These are phyloP conservation scores for Pyrrhoderma noxium DNA, from an alignment of 1,284 basidiomycete species.

Conservation along the genomic window DNA sequence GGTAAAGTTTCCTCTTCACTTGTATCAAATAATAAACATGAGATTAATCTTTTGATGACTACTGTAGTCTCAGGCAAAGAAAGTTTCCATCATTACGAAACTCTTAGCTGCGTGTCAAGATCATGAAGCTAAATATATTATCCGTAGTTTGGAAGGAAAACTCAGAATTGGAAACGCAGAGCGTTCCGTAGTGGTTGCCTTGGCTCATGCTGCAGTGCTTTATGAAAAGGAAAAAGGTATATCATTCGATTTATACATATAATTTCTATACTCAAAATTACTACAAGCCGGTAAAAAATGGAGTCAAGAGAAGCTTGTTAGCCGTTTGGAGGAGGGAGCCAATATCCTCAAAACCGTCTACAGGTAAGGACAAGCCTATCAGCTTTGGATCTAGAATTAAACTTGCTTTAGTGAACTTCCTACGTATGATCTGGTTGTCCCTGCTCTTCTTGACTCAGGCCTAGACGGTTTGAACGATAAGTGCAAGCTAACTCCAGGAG, in stretches of 20 bases:
- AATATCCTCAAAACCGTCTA: slow-evolving; percentile 86
- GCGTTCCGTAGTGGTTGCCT: slow-evolving; percentile 81
- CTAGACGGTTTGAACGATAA: slow-evolving; percentile 61
- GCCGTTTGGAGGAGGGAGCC: slow-evolving; percentile 74
- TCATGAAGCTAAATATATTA: slow-evolving; percentile 90
- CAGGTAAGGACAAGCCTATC: slow-evolving; percentile 45
- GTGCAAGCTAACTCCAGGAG: slow-evolving; percentile 92
- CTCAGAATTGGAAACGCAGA: slow-evolving; percentile 96
- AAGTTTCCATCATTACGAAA: slow-evolving; percentile 93
- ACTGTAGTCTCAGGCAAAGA: slow-evolving; percentile 88
- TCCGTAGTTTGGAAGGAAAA: slow-evolving; percentile 95
- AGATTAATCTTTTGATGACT: neutral
- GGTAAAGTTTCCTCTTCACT: slow-evolving; percentile 42
- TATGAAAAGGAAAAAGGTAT: slow-evolving; percentile 66
- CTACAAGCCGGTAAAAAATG: slow-evolving; percentile 60
- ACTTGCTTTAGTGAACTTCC: slow-evolving; percentile 75
- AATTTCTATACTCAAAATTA: slow-evolving; percentile 6
- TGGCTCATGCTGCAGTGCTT: slow-evolving; percentile 81
- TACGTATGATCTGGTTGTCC: slow-evolving; percentile 90
- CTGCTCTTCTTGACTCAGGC: slow-evolving; percentile 79
- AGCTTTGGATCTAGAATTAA: neutral
- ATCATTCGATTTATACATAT: slow-evolving; percentile 20
- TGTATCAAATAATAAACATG: neutral
- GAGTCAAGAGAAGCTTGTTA: slow-evolving; percentile 66
- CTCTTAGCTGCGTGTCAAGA: slow-evolving; percentile 89